Conservation (phyloP, 495 filamentous ascomycete species). For the Pyrenula massariospora region DNA sequence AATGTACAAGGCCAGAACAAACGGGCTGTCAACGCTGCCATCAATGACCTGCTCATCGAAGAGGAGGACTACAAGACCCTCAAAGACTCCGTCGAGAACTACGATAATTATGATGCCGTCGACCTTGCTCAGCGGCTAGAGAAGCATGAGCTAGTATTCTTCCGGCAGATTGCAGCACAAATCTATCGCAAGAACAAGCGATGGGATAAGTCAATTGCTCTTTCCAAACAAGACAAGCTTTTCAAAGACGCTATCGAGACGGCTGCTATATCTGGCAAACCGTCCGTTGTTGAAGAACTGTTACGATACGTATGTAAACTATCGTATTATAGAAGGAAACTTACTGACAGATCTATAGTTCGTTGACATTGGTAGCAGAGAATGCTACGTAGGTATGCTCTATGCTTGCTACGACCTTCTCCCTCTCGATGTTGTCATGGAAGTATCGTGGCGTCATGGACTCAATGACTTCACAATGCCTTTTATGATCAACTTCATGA, state of each 20-base stretch:
- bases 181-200: conserved; percentile 99
- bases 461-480: conserved; percentile 98
- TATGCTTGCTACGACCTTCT: conserved; percentile 98
- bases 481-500: conserved; percentile 97
- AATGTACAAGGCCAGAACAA: conserved; percentile 98
- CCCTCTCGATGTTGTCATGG: conserved; percentile 79
- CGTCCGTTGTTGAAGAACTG: conserved; percentile 88
- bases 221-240: conserved; percentile 98
- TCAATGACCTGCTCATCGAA: conserved; percentile 96
- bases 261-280: conserved; percentile 83
- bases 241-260: conserved; percentile 99
- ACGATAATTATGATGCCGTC: conserved; percentile 96
- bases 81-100: conserved; percentile 93
- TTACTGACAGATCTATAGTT: conserved; percentile 52
- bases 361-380: conserved; percentile 95
- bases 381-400: conserved; percentile 98
- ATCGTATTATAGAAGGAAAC: conserved; percentile 4
- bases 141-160: conserved; percentile 96
- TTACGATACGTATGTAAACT: conserved; percentile 74
- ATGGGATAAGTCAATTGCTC: conserved; percentile 97
- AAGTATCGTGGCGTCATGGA: conserved; percentile 93
- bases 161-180: conserved; percentile 94
- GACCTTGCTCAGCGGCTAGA: conserved; percentile 92
- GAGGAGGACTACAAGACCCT: conserved; percentile 99
- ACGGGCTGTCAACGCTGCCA: conserved; percentile 91